Evolutionary conservation across 2,329 filamentous ascomycete genomes (phyloP), one percentile per base, ranked within the genome.

Genomic region (Raffaelea albimanens): DNA sequence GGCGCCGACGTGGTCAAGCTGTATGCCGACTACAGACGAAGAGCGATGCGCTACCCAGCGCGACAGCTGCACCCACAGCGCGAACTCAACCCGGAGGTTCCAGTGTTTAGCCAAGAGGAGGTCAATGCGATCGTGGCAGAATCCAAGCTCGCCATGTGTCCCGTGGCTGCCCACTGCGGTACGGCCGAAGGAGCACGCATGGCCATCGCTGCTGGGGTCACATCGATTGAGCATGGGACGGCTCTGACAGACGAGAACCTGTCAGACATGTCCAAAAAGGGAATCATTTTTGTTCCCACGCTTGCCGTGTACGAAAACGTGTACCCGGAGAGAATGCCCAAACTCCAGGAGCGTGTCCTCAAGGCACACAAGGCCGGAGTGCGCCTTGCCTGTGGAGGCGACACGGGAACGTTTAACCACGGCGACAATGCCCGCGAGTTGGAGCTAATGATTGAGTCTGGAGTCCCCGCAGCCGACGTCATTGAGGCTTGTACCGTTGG

Each of bases 351-450:
- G 2, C 63, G 68, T 23, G 65, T 66, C 0, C 72, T 70, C 54
- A 58, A 56, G 18, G 75, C 72, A 0, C 66, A 63, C 47, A 65
- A 73, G 5, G 46, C 58, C 10, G 75, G 75, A 0, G 66, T 78
- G 18, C 67, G 68, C 44, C 52, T 79, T 10, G 75, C 73, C 0
- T 66, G 67, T 10, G 75, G 75, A 0, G 74, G 74, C 0, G 74
- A 78, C 49, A 78, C 74, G 0, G 75, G 75, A 1, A 67, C 72
- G 0, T 71, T 74, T 48, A 59, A 70, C 3, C 75, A 79, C 47
- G 75, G 75, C 1, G 65, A 76, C 16, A 73, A 73, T 46, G 69
- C 59, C 0, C 57, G 74, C 3, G 75, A 80, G 57, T 54, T 78
- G 49, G 75, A 79, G 57, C 59, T 79, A n/a, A 64, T 79, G 63